Base-by-base conservation (phyloP, 1,284 basidiomycete species). In the Cutaneotrichosporon mucoides region DNA sequence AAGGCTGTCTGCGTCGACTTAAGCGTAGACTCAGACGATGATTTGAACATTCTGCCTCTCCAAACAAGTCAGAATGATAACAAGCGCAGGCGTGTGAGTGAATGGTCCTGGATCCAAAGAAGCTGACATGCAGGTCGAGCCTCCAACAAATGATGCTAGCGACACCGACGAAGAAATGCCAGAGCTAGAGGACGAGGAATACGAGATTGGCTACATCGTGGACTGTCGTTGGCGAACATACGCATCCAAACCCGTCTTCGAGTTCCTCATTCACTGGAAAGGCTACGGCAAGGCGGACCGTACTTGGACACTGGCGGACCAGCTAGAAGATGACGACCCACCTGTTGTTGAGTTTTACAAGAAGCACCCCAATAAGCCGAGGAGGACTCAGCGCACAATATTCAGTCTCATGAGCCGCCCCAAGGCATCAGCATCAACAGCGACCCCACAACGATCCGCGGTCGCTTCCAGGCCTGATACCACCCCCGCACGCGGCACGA, bases 311-410 rank as follows among this genome's bases (percentile, higher is more conserved):
- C 44, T 48, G 1, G 74, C 70, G 8, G 61, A 59, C 24, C 67
- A 75, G 53, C 68, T 76, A 37, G 69, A 75, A 34, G 66, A 70
- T 68, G 80, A 82, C 57, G 80, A 73, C 60, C 68, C 68, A 13
- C 69, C 68, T 12, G 73, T 73, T 11, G 16, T 71, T 4, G 64
- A 64, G 2, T 73, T 73, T 52, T 73, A 70, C 55, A 52, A 56
- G 35, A 56, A 62, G 36, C 40, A 71, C 42, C 73, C 73, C 8
- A 49, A 38, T 11, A 73, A 71, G 51, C 70, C 70, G 1, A 41
- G 51, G 4, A 38, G 41, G 24, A 50, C 12, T 16, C 56, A 58
- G 33, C 47, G 44, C 8, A 61, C 53, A 12, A 33, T 56, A 5
- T 34, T 56, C 4, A 57, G 57, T 41, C 16, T 59, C 6, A 48